Percentiles rank a stretch among this genome's conserved stretches.
Conservation (phyloP, 2,329 filamentous ascomycete genomes). For the Colletotrichum nymphaeae region DNA sequence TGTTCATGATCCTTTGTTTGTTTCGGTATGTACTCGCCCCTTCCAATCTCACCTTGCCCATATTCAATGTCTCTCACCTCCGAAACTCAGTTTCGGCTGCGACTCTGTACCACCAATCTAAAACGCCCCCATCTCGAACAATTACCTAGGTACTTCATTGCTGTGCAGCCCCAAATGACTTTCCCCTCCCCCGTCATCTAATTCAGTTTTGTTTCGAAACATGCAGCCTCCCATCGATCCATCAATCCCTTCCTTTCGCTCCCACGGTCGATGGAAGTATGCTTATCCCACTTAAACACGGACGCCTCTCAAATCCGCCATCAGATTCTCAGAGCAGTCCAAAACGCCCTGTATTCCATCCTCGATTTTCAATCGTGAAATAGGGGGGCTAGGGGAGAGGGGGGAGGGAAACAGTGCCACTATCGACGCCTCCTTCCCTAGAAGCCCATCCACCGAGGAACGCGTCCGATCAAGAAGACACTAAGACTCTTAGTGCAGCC, state of each 20-base stretch:
- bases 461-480: not conserved
- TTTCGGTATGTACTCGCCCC: no score
- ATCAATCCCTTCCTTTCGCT: not conserved
- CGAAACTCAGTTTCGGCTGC: no score
- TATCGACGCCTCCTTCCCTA: not conserved
- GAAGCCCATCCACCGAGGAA: not conserved
- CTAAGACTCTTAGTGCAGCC: not conserved
- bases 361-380: not conserved
- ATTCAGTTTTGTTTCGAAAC: constrained; percentile 19
- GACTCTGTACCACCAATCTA: no score
- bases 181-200: not conserved
- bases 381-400: not conserved
- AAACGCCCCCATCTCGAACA: no score
- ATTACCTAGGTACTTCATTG: no score
- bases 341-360: not conserved
- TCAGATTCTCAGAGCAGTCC: not conserved
- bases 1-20: no score
- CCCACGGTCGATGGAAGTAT: not conserved
- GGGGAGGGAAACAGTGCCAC: not conserved
- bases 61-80: no score
- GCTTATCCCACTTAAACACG: not conserved
- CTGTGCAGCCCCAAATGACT: not conserved
- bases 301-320: not conserved
- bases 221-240: constrained; percentile 11
- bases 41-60: no score